phyloP scores from a whole-genome alignment of 108 stramenopile genomes.

The Mayamaea pseudoterrestris region DNA sequence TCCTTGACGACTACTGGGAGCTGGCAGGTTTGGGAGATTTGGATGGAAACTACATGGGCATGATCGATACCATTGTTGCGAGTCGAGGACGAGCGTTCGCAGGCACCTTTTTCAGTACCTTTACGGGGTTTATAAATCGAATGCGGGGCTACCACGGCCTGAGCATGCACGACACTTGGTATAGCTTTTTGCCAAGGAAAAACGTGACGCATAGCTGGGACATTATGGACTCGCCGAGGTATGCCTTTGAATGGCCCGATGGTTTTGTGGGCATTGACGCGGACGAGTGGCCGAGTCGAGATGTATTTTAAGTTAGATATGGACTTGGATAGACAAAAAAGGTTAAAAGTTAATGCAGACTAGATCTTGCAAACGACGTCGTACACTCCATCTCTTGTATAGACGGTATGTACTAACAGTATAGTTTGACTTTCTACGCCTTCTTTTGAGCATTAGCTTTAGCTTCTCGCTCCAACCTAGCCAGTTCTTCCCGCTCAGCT shows the following conservation, averaged over 20 bases:
- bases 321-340: too few species aligned
- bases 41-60: constrained; percentile 83
- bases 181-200: constrained; percentile 48
- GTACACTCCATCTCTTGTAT: too few species aligned
- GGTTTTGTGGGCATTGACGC: constrained; percentile 73
- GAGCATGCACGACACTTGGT: constrained; percentile 54
- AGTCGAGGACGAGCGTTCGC: constrained; percentile 77
- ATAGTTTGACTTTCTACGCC: too few species aligned
- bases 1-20: constrained; percentile 67
- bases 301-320: constrained; percentile 41
- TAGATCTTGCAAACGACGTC: too few species aligned
- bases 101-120: constrained; percentile 89
- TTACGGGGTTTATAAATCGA: constrained; percentile 88
- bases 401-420: too few species aligned
- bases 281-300: constrained; percentile 36
- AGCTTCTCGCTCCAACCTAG: constrained; percentile 25
- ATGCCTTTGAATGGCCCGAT: constrained; percentile 55
- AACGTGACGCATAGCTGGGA: constrained; percentile 39
- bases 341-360: too few species aligned
- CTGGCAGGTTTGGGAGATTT: constrained; percentile 31
- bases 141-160: constrained; percentile 70
- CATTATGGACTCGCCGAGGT: constrained; percentile 18
- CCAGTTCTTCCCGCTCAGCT: constrained; percentile 58
- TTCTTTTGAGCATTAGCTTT: too few species aligned
- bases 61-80: constrained; percentile 89